Conservation (phyloP, 2,329 filamentous ascomycete species). For the Fusarium sp. region DNA sequence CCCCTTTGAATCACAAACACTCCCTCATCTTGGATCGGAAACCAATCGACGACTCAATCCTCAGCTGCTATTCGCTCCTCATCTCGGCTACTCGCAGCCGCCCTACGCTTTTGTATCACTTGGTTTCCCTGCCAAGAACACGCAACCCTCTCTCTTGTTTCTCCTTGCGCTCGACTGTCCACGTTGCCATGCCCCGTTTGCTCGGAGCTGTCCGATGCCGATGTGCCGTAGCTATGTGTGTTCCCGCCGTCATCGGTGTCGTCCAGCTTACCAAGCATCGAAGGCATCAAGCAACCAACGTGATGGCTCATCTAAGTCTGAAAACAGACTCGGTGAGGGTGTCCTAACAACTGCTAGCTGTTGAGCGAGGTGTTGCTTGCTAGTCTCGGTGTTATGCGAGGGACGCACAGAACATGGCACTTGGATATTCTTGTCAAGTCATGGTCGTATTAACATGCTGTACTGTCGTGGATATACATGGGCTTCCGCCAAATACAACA, state of each 20-base stretch:
- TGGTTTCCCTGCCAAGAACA: conserved; percentile 32
- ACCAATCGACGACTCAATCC: not conserved
- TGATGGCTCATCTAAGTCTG: not conserved
- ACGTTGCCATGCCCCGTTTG: conserved; percentile 27
- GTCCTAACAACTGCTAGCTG: not conserved
- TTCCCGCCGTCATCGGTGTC: conserved; percentile 3
- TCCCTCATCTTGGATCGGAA: conserved; percentile 7
- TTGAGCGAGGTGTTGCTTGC: not conserved
- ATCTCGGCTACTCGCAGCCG: conserved; percentile 34
- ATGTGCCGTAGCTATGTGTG: conserved; percentile 15
- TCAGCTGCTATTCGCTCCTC: conserved; percentile 17
- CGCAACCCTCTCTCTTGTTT: conserved; percentile 2
- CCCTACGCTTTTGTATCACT: conserved; percentile 30
- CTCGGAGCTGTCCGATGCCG: conserved; percentile 25
- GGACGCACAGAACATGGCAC: not conserved
- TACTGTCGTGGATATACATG: conserved; percentile 30
- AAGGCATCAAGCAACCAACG: no score
- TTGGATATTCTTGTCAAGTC: conserved; percentile 19
- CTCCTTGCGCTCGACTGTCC: conserved; percentile 17
- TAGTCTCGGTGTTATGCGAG: not conserved
- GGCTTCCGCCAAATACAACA: conserved; percentile 26
- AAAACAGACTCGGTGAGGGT: conserved; percentile 9
- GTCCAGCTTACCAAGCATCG: conserved; percentile 21
- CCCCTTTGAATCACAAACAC: conserved; percentile 24
- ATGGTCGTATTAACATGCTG: conserved; percentile 36